Base-by-base conservation (phyloP, 2,329 filamentous ascomycete genomes). In the Aureobasidium zeae region DNA sequence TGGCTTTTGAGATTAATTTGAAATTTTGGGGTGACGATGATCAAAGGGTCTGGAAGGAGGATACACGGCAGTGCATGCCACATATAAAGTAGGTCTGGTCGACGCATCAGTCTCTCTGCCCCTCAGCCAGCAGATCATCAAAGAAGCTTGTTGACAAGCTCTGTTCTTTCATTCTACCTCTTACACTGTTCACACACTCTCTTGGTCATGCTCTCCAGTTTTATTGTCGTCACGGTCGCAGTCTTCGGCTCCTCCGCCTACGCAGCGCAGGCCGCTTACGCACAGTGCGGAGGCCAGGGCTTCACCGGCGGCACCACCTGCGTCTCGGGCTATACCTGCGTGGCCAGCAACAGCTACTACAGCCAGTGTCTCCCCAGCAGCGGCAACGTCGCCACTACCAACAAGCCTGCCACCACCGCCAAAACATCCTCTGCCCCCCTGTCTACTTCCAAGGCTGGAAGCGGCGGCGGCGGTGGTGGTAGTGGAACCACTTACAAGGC, bases 301-400 rank as follows among this genome's bases (percentile, higher is more conserved):
- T 55, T 44, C 38, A 47, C 45, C 7, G 52, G 52, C n/a, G 39
- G 42, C 19, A 56, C 47, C 11, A 51, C 44, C 21, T 56, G 53
- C 39, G 51, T 50, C 22, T 44, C 47, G 20, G 47, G 51, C 32
- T 51, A 47, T 36, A 51, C 49, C 24, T 56, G 53, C 45, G 22
- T 39, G 20, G 26, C 22, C n/a, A 43, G 42, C 26, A 49, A 49
- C 39, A 28, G 29, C 3, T 55, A 53, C 45, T 55, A 55, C 48
- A 52, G 50, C 6, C 52, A 55, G 46, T 55, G 54, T 43, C 22
- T 53, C 5, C 49, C 49, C 21, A 21, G 34, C 12, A 35, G 16
- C 28, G n/a, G n/a, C n/a, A n/a, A n/a, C n/a, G n/a, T n/a, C n/a
- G n/a, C n/a, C n/a, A 42, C 25, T 34, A 25, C 29, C 11, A 28